These are phyloP conservation scores for Talaromyces stipitatus DNA, from an alignment of 495 filamentous ascomycete genomes.

Conservation along the genomic window DNA sequence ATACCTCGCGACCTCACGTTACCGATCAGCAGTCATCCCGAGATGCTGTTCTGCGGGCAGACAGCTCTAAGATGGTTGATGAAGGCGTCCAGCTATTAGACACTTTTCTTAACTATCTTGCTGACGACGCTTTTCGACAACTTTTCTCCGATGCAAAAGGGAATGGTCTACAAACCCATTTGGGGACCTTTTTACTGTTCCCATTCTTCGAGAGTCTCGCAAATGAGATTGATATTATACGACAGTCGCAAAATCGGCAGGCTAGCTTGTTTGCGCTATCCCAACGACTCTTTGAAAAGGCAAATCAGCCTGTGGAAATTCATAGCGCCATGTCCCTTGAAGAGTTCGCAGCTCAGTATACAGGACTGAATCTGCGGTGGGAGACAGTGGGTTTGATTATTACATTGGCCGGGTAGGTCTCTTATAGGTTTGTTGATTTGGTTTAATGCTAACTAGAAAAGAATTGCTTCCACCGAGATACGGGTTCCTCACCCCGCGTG, in stretches of 20 bases:
- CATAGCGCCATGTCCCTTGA: conserved; percentile 13
- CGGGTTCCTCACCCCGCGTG: conserved; percentile 2
- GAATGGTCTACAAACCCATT: conserved; percentile 2
- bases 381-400: conserved; percentile 25
- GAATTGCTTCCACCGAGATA: conserved; percentile 5
- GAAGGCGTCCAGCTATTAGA: conserved; percentile 4
- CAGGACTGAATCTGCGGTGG: conserved; percentile 29
- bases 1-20: neutral
- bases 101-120: conserved; percentile 4
- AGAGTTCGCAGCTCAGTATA: conserved; percentile 25
- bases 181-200: conserved; percentile 1
- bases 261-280: conserved; percentile 1
- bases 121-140: conserved; percentile 1
- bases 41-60: conserved; percentile 8
- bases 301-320: conserved; percentile 21
- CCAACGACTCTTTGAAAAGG: conserved; percentile 25
- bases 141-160: conserved; percentile 3
- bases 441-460: neutral
- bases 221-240: conserved; percentile 2
- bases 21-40: conserved; percentile 3
- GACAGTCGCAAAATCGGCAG: conserved; percentile 2
- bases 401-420: conserved; percentile 1
- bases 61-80: conserved; percentile 6
- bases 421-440: neutral
- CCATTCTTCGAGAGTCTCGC: conserved; percentile 6